Base-by-base conservation (phyloP, 768 basidiomycete species). In the Tephrocybe sp. region DNA sequence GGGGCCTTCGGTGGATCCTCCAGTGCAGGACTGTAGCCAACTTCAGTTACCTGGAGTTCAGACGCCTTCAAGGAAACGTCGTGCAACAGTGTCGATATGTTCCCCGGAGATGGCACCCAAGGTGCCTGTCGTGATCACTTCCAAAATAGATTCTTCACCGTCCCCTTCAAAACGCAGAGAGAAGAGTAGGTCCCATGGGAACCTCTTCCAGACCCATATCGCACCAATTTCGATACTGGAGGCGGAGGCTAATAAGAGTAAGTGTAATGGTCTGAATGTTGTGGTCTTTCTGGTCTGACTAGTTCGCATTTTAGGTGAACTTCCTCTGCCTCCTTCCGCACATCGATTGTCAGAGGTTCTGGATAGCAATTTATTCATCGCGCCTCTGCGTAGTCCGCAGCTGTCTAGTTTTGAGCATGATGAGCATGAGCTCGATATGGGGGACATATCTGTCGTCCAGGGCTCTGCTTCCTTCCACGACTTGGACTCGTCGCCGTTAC, bases 281-380 rank as follows among this genome's bases (percentile, higher is more conserved):
- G 30, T 49, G 20, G 16, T 16, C 17, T 53, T 23, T 54, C 56
- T 31, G 12, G 3, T 19, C 17, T 31, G 19, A 20, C 19, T 32
- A 2, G 19, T 42, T 17, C 30, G 9, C 51, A 20, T 41, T 62
- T n/a, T 60, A 71, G 75, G 73, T 1, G 64, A 72, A 31, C 64
- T 64, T 14, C 68, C 72, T 17, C 43, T 72, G 12, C 67, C 74
- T n/a, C 68, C 73, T 16, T 68, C 75, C n/a, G 72, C 80, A 3
- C 76, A 75, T 22, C 78, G 82, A 5, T 72, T 91, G 20, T 87
- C 85, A 5, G 70, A 85, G 22, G 75, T 90, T 30, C 64, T 92
- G 14, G 87, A 91, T 62, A 77, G 79, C 51, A 84, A 74, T 54
- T 61, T 88, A 32, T 89, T 91, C 62, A 78, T 89, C 44, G 79